Percentiles rank a stretch among this genome's conserved stretches.
These are phyloP conservation scores for Brassica hybrid DNA, from an alignment of 441 rosid genomes.

Conservation along the genomic window DNA sequence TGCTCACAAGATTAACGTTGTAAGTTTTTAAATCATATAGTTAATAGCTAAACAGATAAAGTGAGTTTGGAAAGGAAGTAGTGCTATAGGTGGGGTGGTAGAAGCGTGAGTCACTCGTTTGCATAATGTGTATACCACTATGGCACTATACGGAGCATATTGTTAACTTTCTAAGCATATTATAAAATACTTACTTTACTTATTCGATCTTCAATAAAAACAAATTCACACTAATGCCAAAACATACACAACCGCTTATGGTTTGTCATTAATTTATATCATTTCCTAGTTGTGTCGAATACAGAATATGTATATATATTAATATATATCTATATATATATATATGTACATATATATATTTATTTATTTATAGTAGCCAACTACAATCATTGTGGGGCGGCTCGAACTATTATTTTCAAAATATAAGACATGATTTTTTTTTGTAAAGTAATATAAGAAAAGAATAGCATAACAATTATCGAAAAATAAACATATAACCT, in stretches of 20 bases:
- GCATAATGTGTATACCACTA: constrained; percentile 17
- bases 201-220: background rate
- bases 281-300: background rate
- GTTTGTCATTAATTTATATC: background rate
- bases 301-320: background rate
- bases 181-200: background rate
- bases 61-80: background rate
- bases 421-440: background rate
- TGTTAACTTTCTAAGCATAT: background rate
- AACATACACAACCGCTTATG: background rate
- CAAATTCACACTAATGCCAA: background rate
- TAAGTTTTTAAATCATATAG: background rate
- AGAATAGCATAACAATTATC: background rate
- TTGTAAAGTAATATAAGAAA: background rate
- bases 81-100: constrained; percentile 1
- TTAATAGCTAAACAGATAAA: constrained; percentile 6
- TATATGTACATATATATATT: too few species aligned
- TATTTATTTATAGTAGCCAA: background rate
- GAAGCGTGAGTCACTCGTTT: constrained; percentile 17
- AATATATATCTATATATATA: too few species aligned
- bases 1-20: constrained; percentile 31
- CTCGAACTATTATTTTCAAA: background rate
- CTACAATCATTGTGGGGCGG: background rate
- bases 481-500: background rate
- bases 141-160: background rate